Base-by-base conservation (phyloP, 2,329 filamentous ascomycete species). In the Epichloe gansuensis region DNA sequence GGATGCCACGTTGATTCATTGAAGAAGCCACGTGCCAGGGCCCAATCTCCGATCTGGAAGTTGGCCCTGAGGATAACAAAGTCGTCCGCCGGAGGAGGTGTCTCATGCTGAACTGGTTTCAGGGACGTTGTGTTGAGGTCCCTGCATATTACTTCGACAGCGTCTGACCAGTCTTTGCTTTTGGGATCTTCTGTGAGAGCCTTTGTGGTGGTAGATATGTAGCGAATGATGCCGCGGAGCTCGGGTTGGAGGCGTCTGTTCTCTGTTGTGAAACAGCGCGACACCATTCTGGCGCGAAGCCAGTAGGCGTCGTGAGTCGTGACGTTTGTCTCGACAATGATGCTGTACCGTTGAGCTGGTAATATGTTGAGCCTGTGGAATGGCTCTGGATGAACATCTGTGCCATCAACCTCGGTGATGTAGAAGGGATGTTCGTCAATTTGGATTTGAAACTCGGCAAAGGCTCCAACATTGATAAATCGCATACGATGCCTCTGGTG, bases 381-480 rank as follows among this genome's bases (percentile, higher is more conserved):
- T 1, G 77, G 70, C 4, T 71, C 68, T 0, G 84, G 81, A 53
- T 80, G 73, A 1, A 86, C 77, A 38, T 80, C 77, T 1, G 82
- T 80, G 15, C 84, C 85, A 60, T 89, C 85, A 0, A 85, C 80
- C 62, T 88, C 85, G 9, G 84, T 80, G 45, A 89, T 69, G 36
- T 69, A 71, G 63, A 85, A 80, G 1, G 70, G 63, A 57, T 88
- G 85, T 48, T 79, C 77, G 56, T 89, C 85, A 45, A 88, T 72
- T 61, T 80, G 81, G 31, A 89, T 74, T 60, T 88, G 84, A 55
- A 88, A 85, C 61, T 81, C 81, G 2, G 83, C 82, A 60, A 87
- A 86, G 0, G 81, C 82, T 11, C 81, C 85, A 8, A 83, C 76
- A 55, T 89, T 88, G 56, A 86, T 71, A 56, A 89, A 74, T 13